Evolutionary conservation across 768 basidiomycete species (phyloP), one percentile per base, ranked within the genome.

Genomic region (Lyophyllum atratum): DNA sequence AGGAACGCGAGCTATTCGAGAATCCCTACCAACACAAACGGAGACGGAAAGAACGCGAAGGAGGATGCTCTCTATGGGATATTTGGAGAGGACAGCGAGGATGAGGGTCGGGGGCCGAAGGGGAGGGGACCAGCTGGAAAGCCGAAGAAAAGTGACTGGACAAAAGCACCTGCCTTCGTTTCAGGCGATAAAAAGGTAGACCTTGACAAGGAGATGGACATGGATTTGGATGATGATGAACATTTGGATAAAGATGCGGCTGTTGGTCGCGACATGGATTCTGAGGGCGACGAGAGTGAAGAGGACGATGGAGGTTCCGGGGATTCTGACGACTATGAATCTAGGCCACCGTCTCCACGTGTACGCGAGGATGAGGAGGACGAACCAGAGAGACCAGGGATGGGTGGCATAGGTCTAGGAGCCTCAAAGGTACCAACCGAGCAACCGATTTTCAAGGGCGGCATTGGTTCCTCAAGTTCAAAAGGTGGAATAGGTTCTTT

Each of bases 21-120:
- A 82, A 91, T 59, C 90, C 91, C 3, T 92, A 92, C 73, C 75
- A 83, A 60, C 76, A 81, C 64, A 93, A 91, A 68, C 82, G 85
- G 54, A 80, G 85, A 58, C 77, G 85, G 59, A 85, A n/a, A 72
- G 70, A 78, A 84, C 55, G 85, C 77, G 24, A 87, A 86, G 66
- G 89, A 93, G 53, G 86, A 87, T 58, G 85, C 85, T 1, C 71
- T 85, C n/a, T 91, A 92, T 64, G 92, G 91, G 4, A 74, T 90
- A 0, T 92, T 90, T 71, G 89, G 75, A 1, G 84, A 85, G 4
- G 85, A 89, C 52, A 87, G 85, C 60, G 88, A 90, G 22, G 83
- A 86, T 21, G 89, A 88, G 49, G 77, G 72, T 24, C 64, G 64
- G 45, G 68, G 59, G 19, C 62, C 57, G 19, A 60, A 59, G 29